Evolutionary conservation across 257 asterid species (phyloP), one percentile per base, ranked within the genome.

Genomic region (Solanum clarkiae): DNA sequence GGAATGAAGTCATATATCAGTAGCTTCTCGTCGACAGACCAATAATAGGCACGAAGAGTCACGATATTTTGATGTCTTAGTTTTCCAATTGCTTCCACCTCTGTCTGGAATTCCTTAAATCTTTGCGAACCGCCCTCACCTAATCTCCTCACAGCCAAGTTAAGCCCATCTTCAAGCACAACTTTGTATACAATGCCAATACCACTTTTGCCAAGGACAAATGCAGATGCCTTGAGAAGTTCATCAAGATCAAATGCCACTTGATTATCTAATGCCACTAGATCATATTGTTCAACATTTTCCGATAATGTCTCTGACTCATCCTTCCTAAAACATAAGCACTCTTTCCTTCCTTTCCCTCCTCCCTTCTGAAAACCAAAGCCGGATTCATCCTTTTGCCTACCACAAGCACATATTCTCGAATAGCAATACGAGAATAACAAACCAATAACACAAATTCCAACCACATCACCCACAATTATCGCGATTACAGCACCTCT

Each of bases 91-190:
- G 99, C 98, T 88, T 96, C 98, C 0, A 96, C 99, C 86, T 95
- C 98, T 0, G 93, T 93, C 62, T 92, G 97, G 62, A 96, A 96
- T 86, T 96, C 99, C 80, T 95, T 96, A 80, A 93, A 92, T 87
- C 98, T 90, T 59, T 95, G 98, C 0, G 97, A 94, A 84, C 98
- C 99, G 20, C 98, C 99, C 88, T 95, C 99, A 0, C 99, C 98
- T 22, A 96, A 86, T 85, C 99, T 89, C 79, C 98, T 90, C 8
- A 96, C 99, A 0, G 99, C 98, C 88, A 96, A 88, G 47, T 89
- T 90, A 70, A 88, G 90, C 24, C 98, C 97, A 66, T 90, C 98
- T 86, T 93, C 97, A 10, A 96, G 98, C 86, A 95, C 99, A 71
- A 95, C 98, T 84, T 94, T 96, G 86, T 96, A 96, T 42, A 96